These are phyloP conservation scores for Oenanthe javanica DNA, from an alignment of 140 eudicot species.

Conservation along the genomic window DNA sequence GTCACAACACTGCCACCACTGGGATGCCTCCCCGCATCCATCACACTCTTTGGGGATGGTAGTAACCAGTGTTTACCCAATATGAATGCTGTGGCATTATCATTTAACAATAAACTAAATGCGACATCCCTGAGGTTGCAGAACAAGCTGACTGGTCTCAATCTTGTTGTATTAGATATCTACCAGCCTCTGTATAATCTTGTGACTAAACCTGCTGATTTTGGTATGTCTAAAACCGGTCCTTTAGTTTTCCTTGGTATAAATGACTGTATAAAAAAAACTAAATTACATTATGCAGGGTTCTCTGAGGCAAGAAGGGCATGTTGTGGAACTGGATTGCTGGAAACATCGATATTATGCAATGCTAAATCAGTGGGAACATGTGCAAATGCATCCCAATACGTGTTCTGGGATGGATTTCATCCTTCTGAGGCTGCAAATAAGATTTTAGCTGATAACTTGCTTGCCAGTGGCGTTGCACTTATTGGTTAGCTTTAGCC, in stretches of 20 bases:
- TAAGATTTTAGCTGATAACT: slow-evolving; percentile 50
- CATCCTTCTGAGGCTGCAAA: slow-evolving; percentile 91
- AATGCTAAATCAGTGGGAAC: slow-evolving; percentile 72
- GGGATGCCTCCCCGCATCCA: slow-evolving; percentile 89
- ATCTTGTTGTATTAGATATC: slow-evolving; percentile 71
- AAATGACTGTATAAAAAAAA: not conserved
- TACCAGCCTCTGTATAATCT: slow-evolving; percentile 68
- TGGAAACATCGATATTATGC: slow-evolving; percentile 70
- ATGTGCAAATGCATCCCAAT: slow-evolving; percentile 69
- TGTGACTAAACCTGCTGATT: slow-evolving; percentile 55
- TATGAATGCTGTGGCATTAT: slow-evolving; percentile 53
- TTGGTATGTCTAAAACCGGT: slow-evolving; percentile 34
- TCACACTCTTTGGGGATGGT: slow-evolving; percentile 69
- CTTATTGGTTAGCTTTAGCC: slow-evolving; percentile 41
- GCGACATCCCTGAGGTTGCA: slow-evolving; percentile 48
- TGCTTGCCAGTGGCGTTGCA: slow-evolving; percentile 57
- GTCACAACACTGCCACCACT: slow-evolving; percentile 85
- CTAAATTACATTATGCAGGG: slow-evolving; percentile 34
- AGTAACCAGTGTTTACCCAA: slow-evolving; percentile 58
- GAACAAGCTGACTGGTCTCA: slow-evolving; percentile 50
- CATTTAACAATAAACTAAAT: slow-evolving; percentile 74
- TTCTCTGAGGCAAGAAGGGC: slow-evolving; percentile 89
- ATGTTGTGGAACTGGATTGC: slow-evolving; percentile 80
- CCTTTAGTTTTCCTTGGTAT: not conserved
- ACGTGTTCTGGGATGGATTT: slow-evolving; percentile 93